Evolutionary conservation across 805 yeast species (phyloP).

Genomic region (Diddensiella caesifluorescens): DNA sequence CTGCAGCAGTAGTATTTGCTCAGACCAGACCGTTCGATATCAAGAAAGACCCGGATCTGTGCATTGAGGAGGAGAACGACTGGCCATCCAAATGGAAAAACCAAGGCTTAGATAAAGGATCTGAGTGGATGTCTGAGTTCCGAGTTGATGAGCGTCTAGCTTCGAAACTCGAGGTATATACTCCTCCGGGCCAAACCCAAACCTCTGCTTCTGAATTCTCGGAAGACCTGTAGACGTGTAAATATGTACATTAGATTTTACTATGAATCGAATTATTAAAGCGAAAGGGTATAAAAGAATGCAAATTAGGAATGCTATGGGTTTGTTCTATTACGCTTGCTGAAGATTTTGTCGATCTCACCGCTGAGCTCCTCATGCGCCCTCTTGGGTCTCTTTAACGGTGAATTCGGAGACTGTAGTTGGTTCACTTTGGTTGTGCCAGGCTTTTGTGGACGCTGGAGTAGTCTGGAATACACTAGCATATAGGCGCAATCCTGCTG

Average conservation of each 20-base stretch:
- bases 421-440: too few species aligned
- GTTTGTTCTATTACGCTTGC: slow-evolving; percentile 7
- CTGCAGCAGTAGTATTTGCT: slow-evolving; percentile 51
- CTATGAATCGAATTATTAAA: too few species aligned
- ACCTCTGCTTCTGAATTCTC: too few species aligned
- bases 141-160: slow-evolving; percentile 63
- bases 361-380: slow-evolving; percentile 17
- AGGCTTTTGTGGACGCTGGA: too few species aligned
- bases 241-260: not conserved
- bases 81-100: slow-evolving; percentile 87
- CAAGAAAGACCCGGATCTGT: slow-evolving; percentile 38
- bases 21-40: slow-evolving; percentile 49
- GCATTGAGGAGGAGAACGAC: slow-evolving; percentile 63
- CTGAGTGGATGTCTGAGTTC: slow-evolving; percentile 86
- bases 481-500: slow-evolving; percentile 93
- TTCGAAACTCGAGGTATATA: slow-evolving; percentile 38
- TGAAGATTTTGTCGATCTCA: slow-evolving; percentile 28
- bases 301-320: too few species aligned
- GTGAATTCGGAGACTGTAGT: not conserved
- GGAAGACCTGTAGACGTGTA: not conserved
- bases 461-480: slow-evolving; percentile 65
- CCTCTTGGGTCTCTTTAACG: too few species aligned
- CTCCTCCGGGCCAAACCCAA: slow-evolving; percentile 10
- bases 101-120: slow-evolving; percentile 61
- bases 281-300: too few species aligned